These are phyloP conservation scores for Parsonsia alboflavescens DNA, from an alignment of 257 asterid species.

Conservation along the genomic window DNA sequence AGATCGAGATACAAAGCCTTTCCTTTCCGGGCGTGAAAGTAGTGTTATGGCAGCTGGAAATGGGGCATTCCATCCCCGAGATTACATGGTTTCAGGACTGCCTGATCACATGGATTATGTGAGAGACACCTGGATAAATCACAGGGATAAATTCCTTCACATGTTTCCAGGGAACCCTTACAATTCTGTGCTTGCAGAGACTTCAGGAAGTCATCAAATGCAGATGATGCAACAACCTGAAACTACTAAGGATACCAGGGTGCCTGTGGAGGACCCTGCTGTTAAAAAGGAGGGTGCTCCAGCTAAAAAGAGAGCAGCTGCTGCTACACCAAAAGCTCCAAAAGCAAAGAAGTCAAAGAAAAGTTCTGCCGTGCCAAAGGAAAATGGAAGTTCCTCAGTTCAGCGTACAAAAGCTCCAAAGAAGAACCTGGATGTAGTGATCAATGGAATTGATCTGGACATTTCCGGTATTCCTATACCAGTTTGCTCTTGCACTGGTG, in stretches of 20 bases:
- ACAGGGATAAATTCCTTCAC: slow-evolving; percentile 64
- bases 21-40: slow-evolving; percentile 50
- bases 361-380: slow-evolving; percentile 45
- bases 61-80: slow-evolving; percentile 61
- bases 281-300: slow-evolving; percentile 45
- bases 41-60: slow-evolving; percentile 55
- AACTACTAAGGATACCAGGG: slow-evolving; percentile 31
- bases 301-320: slow-evolving; percentile 52
- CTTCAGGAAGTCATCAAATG: slow-evolving; percentile 60
- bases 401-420: slow-evolving; percentile 64
- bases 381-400: slow-evolving; percentile 43
- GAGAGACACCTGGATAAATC: slow-evolving; percentile 78
- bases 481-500: slow-evolving; percentile 87
- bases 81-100: slow-evolving; percentile 50
- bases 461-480: slow-evolving; percentile 89
- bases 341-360: slow-evolving; percentile 70
- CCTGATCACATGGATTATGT: slow-evolving; percentile 75
- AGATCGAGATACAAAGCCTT: slow-evolving; percentile 79
- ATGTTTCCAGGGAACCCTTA: slow-evolving; percentile 67
- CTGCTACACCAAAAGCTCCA: slow-evolving; percentile 46
- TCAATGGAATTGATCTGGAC: slow-evolving; percentile 83
- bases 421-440: slow-evolving; percentile 70
- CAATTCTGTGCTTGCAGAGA: slow-evolving; percentile 48
- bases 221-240: slow-evolving; percentile 62
- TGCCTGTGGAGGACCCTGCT: slow-evolving; percentile 45